Conservation (phyloP, 805 yeast species). For the Wickerhamiella sorbophila region DNA sequence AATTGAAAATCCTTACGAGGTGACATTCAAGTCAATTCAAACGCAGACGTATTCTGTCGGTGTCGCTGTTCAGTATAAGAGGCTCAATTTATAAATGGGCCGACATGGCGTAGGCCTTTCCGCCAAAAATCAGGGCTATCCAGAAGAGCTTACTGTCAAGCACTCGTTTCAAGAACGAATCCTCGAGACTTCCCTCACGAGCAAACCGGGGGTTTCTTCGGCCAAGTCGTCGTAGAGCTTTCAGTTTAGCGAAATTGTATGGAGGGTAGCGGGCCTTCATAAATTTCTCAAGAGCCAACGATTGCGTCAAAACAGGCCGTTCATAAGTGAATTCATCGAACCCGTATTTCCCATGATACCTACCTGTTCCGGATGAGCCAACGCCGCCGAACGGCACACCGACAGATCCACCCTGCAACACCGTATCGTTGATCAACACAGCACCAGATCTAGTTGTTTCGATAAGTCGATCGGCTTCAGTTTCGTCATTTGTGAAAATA, state of each 20-base stretch:
- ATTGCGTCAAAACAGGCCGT: constrained; percentile 48
- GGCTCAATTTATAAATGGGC: constrained; percentile 15
- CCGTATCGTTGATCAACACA: constrained; percentile 47
- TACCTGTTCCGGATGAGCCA: constrained; percentile 66
- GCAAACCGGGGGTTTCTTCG: not conserved
- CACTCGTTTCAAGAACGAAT: not conserved
- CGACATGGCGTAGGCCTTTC: not conserved
- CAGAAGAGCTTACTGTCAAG: not conserved
- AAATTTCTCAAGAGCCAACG: constrained; percentile 46
- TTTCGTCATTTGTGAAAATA: constrained; percentile 38
- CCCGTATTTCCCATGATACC: constrained; percentile 58
- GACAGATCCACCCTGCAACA: constrained; percentile 49
- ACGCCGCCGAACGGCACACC: constrained; percentile 79
- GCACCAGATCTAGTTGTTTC: constrained; percentile 53
- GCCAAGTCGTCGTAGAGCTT: not conserved
- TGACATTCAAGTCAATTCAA: constrained; percentile 50
- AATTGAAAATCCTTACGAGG: constrained; percentile 47
- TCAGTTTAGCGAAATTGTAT: not conserved
- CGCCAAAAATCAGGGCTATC: not conserved
- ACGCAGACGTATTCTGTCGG: constrained; percentile 60
- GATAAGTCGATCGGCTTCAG: constrained; percentile 37
- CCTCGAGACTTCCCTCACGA: not conserved
- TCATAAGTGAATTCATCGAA: constrained; percentile 56
- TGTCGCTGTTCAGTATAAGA: constrained; percentile 50
- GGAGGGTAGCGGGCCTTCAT: constrained; percentile 52